Evolutionary conservation across 2,329 filamentous ascomycete genomes (phyloP).

Genomic region (Fusarium sp.): DNA sequence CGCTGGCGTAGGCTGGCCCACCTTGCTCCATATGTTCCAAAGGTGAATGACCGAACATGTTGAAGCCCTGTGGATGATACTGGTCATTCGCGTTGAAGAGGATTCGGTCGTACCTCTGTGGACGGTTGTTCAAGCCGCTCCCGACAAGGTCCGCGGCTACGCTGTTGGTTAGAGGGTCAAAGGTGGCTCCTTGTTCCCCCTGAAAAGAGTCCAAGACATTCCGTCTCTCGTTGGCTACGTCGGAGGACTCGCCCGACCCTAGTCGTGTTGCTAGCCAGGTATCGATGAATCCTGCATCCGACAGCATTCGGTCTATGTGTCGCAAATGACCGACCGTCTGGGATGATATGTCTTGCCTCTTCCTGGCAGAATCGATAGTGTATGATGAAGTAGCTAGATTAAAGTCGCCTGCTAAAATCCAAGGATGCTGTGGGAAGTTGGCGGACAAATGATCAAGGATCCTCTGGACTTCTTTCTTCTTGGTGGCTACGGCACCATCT

Average conservation of each 20-base stretch:
- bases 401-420: conserved; percentile 75
- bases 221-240: conserved; percentile 43
- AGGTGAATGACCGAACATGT: conserved; percentile 67
- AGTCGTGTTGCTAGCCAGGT: conserved; percentile 65
- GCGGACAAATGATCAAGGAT: conserved; percentile 63
- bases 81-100: conserved; percentile 61
- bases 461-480: conserved; percentile 69
- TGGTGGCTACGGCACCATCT: conserved; percentile 70
- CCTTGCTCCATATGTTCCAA: conserved; percentile 2
- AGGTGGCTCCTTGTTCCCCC: conserved; percentile 77
- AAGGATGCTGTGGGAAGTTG: conserved; percentile 62
- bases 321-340: conserved; percentile 62
- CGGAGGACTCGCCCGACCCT: conserved; percentile 59
- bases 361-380: conserved; percentile 68
- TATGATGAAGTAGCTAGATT: conserved; percentile 74
- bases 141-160: conserved; percentile 68
- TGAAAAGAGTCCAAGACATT: conserved; percentile 59
- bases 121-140: conserved; percentile 65
- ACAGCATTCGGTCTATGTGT: conserved; percentile 64
- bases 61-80: conserved; percentile 62
- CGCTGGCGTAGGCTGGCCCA: conserved; percentile 59
- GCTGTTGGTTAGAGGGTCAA: conserved; percentile 71
- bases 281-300: conserved; percentile 65
- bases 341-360: conserved; percentile 67
- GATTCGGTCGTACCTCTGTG: conserved; percentile 78